Conservation (phyloP, 2,329 filamentous ascomycete genomes). For the Hypoxylon sp. region DNA sequence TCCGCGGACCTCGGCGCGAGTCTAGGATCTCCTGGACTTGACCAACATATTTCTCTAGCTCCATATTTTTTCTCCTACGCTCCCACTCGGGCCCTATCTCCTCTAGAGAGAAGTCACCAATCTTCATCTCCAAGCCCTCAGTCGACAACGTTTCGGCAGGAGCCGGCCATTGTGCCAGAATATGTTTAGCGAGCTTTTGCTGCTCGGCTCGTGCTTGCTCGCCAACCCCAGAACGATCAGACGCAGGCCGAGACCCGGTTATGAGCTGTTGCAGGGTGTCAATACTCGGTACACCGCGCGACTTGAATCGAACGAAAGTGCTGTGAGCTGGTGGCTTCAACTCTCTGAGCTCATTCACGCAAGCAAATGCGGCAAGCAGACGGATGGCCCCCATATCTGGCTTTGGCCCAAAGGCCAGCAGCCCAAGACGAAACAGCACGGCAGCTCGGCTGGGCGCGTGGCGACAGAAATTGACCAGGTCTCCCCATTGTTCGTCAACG, state of each 20-base stretch:
- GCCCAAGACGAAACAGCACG: constrained; percentile 47
- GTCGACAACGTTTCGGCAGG: constrained; percentile 7
- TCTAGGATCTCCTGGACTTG: constrained; percentile 32
- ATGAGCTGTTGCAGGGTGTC: constrained; percentile 36
- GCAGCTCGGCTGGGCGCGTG: constrained; percentile 18
- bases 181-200: constrained; percentile 12
- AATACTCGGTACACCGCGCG: constrained; percentile 32
- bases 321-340: constrained; percentile 35
- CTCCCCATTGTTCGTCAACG: constrained; percentile 49
- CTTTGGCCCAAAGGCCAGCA: constrained; percentile 46
- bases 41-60: constrained; percentile 31
- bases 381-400: constrained; percentile 46
- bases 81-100: constrained; percentile 38
- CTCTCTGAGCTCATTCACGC: constrained; percentile 25
- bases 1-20: neutral
- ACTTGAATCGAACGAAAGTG: constrained; percentile 39
- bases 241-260: constrained; percentile 10
- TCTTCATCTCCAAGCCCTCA: neutral
- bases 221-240: neutral
- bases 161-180: constrained; percentile 38
- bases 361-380: constrained; percentile 36
- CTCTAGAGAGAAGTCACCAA: constrained; percentile 19
- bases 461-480: constrained; percentile 48
- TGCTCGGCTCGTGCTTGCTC: constrained; percentile 20
- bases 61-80: constrained; percentile 32